phyloP scores from a whole-genome alignment of 768 basidiomycete species.

The Trametes coccinea region DNA sequence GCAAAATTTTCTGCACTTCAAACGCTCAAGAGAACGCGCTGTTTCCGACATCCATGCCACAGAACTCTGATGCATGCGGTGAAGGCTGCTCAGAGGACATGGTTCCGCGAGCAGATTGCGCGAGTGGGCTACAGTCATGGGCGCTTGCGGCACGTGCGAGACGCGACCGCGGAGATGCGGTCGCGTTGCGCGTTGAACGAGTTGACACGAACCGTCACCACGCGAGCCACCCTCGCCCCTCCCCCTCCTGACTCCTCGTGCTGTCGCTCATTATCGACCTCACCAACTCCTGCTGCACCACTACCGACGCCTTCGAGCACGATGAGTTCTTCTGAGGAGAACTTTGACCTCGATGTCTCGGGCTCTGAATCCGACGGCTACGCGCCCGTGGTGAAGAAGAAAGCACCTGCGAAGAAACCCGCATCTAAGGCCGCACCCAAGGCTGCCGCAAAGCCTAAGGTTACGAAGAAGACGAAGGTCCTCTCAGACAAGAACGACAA shows the following conservation, averaged over 20 bases:
- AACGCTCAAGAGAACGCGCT: too few relatives aligned
- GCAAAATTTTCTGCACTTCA: too few relatives aligned
- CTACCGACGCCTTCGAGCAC: not conserved
- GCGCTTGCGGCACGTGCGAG: constrained; percentile 11
- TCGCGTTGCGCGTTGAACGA: constrained; percentile 19
- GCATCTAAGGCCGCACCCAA: constrained; percentile 50
- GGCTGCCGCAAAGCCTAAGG: constrained; percentile 50
- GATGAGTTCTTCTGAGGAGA: constrained; percentile 82
- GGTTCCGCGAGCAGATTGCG: not conserved
- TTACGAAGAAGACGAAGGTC: constrained; percentile 66
- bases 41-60: too few relatives aligned
- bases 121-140: not conserved
- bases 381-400: constrained; percentile 54
- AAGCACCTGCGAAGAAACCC: constrained; percentile 33
- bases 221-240: constrained; percentile 19
- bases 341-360: constrained; percentile 56
- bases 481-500: constrained; percentile 66
- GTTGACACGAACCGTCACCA: constrained; percentile 21
- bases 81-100: not conserved
- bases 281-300: not conserved
- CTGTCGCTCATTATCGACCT: not conserved
- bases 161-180: constrained; percentile 6
- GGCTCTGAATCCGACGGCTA: constrained; percentile 70
- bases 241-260: not conserved
- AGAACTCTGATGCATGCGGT: too few relatives aligned